Evolutionary conservation across 352 stramenopile species (phyloP), one percentile per base, ranked within the genome.

Genomic region (Pythium periplocum): DNA sequence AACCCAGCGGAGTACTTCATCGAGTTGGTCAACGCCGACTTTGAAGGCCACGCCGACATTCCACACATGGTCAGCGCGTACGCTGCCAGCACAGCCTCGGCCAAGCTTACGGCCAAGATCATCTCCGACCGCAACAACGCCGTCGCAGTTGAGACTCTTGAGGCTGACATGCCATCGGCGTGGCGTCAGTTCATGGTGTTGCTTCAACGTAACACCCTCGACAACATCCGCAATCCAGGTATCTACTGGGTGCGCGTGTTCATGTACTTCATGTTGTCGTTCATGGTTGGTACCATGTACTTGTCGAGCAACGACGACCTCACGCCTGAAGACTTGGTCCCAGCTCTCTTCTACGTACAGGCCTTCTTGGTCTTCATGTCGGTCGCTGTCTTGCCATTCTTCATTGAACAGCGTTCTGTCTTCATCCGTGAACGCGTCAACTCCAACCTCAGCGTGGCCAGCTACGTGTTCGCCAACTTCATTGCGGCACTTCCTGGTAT

Each of bases 321-420:
- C 48, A 63, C 55, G 2, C 58, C 77, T 4, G 57, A 77, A 8
- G 73, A 83, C 42, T 46, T 73, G 30, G 60, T 81, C 10, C 64
- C 71, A 36, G 35, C 95, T 48, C 55, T 96, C 5, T 97, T 94
- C 58, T 96, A 89, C 73, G 71, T 91, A 32, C 77, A 88, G 31
- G 82, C 85, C 8, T 96, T 96, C 59, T 72, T 95, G 39, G 78
- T 92, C 42, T 95, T 93, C 64, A 96, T 96, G 88, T 87, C 72
- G 48, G 75, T 96, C 38, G 85, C 86, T 3, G 81, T 89, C 3
- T 62, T 97, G 12, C 86, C 88, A 1, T 93, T 93, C 65, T 86
- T 92, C 46, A 86, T 97, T 40, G 73, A 94, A 40, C 77, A 91
- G 55, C 65, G 78, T 40, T 59, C 59, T 12, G 83, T 89, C 49